A percentile compares a stretch with the other conserved stretches of the same genome.
phyloP scores from a whole-genome alignment of 2,329 filamentous ascomycete species.

The Aureobasidium sp. region DNA sequence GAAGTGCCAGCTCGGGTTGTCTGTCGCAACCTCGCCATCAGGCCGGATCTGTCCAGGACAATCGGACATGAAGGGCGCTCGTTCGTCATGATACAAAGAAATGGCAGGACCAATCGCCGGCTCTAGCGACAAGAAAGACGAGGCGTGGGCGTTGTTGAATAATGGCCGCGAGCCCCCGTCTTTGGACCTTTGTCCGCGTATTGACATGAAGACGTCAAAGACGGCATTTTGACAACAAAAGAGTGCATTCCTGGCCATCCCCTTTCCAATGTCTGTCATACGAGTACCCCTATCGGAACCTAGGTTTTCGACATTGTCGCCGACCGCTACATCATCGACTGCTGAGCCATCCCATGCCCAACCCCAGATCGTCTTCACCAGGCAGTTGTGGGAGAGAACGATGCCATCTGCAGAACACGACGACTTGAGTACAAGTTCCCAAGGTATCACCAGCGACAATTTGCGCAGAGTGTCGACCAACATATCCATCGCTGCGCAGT shows the following conservation, averaged over 20 bases:
- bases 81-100: slow-evolving; percentile 17
- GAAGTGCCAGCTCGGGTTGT: slow-evolving; percentile 21
- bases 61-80: slow-evolving; percentile 13
- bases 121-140: slow-evolving; percentile 8
- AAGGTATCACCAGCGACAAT: slow-evolving; percentile 11
- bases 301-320: slow-evolving; percentile 8
- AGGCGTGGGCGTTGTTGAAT: slow-evolving; percentile 4
- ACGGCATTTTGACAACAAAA: slow-evolving; percentile 15
- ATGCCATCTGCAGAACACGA: slow-evolving; percentile 27
- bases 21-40: slow-evolving; percentile 10
- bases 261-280: slow-evolving; percentile 18
- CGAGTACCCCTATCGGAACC: slow-evolving; percentile 17
- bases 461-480: slow-evolving; percentile 25
- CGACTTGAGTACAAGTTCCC: slow-evolving; percentile 12
- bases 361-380: slow-evolving; percentile 29
- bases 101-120: slow-evolving; percentile 1
- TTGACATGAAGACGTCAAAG: slow-evolving; percentile 7
- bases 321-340: slow-evolving; percentile 6
- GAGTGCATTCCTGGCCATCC: slow-evolving; percentile 17
- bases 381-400: slow-evolving; percentile 33
- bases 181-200: slow-evolving; percentile 12
- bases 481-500: slow-evolving; percentile 23
- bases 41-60: slow-evolving; percentile 14
- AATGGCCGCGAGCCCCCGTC: slow-evolving; percentile 7
- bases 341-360: slow-evolving; percentile 13